Evolutionary conservation across 2,329 filamentous ascomycete species (phyloP).

Genomic region (Fusarium brachygibbosum): DNA sequence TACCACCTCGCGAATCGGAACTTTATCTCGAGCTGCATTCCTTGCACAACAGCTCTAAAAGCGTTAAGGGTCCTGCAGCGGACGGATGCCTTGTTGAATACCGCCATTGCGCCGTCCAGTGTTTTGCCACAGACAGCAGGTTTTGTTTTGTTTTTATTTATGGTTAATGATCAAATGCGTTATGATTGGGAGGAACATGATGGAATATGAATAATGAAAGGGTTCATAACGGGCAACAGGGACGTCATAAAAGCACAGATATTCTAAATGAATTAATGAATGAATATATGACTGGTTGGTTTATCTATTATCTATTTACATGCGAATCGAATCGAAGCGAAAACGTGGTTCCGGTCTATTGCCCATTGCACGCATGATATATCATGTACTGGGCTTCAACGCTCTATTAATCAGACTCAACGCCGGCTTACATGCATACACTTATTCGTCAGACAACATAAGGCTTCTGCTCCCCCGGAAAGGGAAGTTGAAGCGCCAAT

Average conservation of each 20-base stretch:
- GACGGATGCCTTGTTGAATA: not conserved
- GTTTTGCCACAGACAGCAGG: slow-evolving; percentile 1
- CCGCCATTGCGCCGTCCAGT: not conserved
- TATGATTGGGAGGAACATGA: slow-evolving; percentile 26
- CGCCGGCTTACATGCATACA: slow-evolving; percentile 36
- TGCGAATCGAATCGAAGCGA: slow-evolving; percentile 3
- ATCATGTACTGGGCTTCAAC: slow-evolving; percentile 9
- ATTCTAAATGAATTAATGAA: slow-evolving; percentile 30
- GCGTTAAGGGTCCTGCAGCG: slow-evolving; percentile 6
- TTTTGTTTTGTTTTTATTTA: slow-evolving; percentile 7
- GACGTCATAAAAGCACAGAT: not conserved
- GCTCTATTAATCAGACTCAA: slow-evolving; percentile 31
- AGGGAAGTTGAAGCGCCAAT: not conserved
- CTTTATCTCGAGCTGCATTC: slow-evolving; percentile 19
- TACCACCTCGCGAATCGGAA: slow-evolving; percentile 36
- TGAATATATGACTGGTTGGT: slow-evolving; percentile 39
- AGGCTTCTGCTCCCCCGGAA: not conserved
- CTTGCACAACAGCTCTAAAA: slow-evolving; percentile 13
- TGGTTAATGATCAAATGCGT: slow-evolving; percentile 38
- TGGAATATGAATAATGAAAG: slow-evolving; percentile 23
- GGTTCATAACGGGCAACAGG: not conserved
- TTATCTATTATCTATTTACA: slow-evolving; percentile 40
- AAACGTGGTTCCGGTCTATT: slow-evolving; percentile 9
- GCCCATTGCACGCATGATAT: slow-evolving; percentile 6
- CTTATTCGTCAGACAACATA: slow-evolving; percentile 26